Evolutionary conservation across 371 early-diverging fungal species (phyloP).

Genomic region (Actinomortierella wolfii): DNA sequence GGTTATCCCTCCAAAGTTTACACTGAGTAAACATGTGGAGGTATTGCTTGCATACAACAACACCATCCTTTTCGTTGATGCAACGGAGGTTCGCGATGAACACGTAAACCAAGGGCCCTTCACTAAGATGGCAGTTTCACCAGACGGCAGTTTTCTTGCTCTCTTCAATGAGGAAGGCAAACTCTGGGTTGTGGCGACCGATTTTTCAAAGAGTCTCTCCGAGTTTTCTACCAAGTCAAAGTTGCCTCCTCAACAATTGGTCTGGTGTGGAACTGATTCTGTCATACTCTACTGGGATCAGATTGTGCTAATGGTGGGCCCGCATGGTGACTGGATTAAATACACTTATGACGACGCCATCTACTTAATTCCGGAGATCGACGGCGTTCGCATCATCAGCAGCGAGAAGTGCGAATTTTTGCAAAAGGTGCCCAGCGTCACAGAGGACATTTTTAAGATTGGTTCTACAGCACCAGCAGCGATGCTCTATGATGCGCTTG

Average conservation of each 20-base stretch:
- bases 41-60: conserved; percentile 79
- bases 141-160: conserved; percentile 91
- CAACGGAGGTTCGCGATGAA: conserved; percentile 84
- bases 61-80: conserved; percentile 85
- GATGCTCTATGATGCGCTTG: conserved; percentile 91
- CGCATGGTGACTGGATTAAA: conserved; percentile 90
- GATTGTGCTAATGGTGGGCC: conserved; percentile 88
- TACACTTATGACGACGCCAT: conserved; percentile 81
- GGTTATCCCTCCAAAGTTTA: conserved; percentile 86
- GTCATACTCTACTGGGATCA: conserved; percentile 87
- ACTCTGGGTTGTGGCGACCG: conserved; percentile 93
- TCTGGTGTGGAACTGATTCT: conserved; percentile 97
- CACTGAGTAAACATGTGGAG: conserved; percentile 88
- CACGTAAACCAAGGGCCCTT: conserved; percentile 91
- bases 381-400: conserved; percentile 91
- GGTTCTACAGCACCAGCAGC: conserved; percentile 96
- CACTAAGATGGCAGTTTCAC: conserved; percentile 84
- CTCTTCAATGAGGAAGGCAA: conserved; percentile 81
- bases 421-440: conserved; percentile 84
- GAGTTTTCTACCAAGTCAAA: conserved; percentile 78
- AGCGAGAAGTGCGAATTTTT: conserved; percentile 83
- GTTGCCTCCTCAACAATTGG: conserved; percentile 77
- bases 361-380: conserved; percentile 85
- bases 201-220: conserved; percentile 91
- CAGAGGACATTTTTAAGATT: conserved; percentile 87